Evolutionary conservation across 2,329 filamentous ascomycete species (phyloP).

Genomic region (Fusarium nematophilum): DNA sequence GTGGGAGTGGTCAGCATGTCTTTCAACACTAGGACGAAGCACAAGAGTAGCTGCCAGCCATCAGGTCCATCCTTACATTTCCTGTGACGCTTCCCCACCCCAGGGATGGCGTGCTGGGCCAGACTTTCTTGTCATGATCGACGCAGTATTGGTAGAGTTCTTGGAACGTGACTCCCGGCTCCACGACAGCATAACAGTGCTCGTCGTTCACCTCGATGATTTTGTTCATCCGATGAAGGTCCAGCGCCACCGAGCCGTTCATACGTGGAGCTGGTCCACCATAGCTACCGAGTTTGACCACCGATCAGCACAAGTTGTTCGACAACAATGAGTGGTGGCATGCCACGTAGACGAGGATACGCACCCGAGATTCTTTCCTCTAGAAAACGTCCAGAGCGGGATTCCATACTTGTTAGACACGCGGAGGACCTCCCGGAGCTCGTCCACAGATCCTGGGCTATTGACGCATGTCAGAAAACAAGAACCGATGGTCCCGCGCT

Average conservation of each 20-base stretch:
- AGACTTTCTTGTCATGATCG: neutral
- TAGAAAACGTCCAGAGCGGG: slow-evolving; percentile 1
- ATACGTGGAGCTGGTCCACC: slow-evolving; percentile 13
- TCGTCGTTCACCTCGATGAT: slow-evolving; percentile 16
- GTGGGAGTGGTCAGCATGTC: neutral
- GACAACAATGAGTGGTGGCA: neutral
- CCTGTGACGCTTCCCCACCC: slow-evolving; percentile 16
- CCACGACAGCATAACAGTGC: slow-evolving; percentile 3
- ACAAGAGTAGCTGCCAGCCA: too few species aligned
- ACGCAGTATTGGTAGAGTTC: slow-evolving; percentile 4
- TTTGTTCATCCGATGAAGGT: slow-evolving; percentile 9
- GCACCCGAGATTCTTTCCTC: slow-evolving; percentile 12
- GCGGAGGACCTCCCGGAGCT: slow-evolving; percentile 1
- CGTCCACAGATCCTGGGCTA: neutral
- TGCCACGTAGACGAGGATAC: neutral
- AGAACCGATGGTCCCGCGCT: too few species aligned
- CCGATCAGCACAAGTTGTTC: neutral
- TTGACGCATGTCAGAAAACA: too few species aligned
- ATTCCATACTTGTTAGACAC: slow-evolving; percentile 1
- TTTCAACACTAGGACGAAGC: too few species aligned
- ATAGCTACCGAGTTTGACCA: slow-evolving; percentile 4
- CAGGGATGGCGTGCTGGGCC: neutral
- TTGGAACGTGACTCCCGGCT: slow-evolving; percentile 11
- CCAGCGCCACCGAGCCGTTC: neutral
- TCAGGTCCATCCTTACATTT: slow-evolving; percentile 9